Evolutionary conservation across 352 stramenopile genomes (phyloP).

Genomic region (Globisporangium recalcitrans): DNA sequence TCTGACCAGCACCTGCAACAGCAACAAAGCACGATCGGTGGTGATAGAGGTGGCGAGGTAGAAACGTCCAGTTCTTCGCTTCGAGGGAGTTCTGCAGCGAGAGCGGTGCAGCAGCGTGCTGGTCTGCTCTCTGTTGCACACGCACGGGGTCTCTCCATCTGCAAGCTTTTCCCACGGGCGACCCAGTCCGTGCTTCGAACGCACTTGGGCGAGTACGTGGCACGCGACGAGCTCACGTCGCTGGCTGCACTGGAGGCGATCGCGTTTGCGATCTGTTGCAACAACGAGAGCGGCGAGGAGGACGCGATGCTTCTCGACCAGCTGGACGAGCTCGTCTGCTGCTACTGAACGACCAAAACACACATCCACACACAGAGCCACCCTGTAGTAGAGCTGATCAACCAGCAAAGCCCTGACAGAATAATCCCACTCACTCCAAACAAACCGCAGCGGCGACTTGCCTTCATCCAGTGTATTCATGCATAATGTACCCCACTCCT

Average conservation of each 20-base stretch:
- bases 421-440: neutral
- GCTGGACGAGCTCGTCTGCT: constrained; percentile 2
- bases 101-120: neutral
- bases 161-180: neutral
- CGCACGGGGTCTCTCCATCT: constrained; percentile 2
- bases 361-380: no score
- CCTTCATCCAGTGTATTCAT: neutral
- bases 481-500: neutral
- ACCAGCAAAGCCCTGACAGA: neutral
- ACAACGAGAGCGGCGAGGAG: neutral
- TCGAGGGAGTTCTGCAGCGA: neutral
- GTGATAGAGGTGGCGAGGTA: neutral
- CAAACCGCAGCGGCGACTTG: neutral
- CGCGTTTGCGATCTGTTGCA: neutral
- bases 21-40: neutral
- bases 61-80: neutral
- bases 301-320: neutral
- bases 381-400: neutral
- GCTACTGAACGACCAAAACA: neutral
- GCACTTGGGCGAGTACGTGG: neutral
- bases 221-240: constrained; percentile 1
- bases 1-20: neutral
- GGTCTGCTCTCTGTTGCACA: neutral
- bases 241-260: neutral
- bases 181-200: neutral